Evolutionary conservation across 805 yeast genomes (phyloP).

Genomic region (Scheffersomyces stipitis): DNA sequence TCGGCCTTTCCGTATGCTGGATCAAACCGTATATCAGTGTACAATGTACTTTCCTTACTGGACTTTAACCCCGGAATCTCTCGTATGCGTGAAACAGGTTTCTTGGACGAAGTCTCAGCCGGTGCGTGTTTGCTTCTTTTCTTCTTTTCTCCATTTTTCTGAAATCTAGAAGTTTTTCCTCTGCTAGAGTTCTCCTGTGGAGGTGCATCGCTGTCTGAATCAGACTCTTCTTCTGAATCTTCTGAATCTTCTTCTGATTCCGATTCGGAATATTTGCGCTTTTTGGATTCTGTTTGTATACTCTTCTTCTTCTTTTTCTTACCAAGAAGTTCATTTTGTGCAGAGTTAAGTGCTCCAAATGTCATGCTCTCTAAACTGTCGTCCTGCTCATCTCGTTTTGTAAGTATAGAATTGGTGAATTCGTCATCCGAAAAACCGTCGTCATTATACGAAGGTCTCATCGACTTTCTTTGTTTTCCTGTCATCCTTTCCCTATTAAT

Average conservation of each 20-base stretch:
- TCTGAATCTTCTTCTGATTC: constrained; percentile 17
- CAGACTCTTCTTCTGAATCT: constrained; percentile 11
- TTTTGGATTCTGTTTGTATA: no score
- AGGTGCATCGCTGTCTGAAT: constrained; percentile 27
- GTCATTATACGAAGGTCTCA: neutral
- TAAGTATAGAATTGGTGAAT: neutral
- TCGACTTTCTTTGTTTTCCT: no score
- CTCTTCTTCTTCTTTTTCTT: constrained; percentile 11
- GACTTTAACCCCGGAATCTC: constrained; percentile 67
- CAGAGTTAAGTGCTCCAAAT: constrained; percentile 62
- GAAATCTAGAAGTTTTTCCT: constrained; percentile 4
- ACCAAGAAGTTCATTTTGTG: constrained; percentile 49
- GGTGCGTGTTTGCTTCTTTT: constrained; percentile 84
- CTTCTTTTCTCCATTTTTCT: constrained; percentile 8
- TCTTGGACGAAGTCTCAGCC: constrained; percentile 70
- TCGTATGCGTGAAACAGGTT: constrained; percentile 66
- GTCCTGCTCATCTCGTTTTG: constrained; percentile 23
- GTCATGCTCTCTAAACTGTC: constrained; percentile 57
- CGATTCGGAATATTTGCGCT: constrained; percentile 1
- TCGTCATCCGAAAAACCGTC: neutral
- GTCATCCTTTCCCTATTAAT: no score
- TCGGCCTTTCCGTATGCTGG: constrained; percentile 87
- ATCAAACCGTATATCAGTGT: constrained; percentile 87
- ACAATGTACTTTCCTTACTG: constrained; percentile 43
- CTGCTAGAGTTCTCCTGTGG: constrained; percentile 35